Evolutionary conservation across 257 asterid genomes (phyloP).

Genomic region (Capsicum rhomboideum): DNA sequence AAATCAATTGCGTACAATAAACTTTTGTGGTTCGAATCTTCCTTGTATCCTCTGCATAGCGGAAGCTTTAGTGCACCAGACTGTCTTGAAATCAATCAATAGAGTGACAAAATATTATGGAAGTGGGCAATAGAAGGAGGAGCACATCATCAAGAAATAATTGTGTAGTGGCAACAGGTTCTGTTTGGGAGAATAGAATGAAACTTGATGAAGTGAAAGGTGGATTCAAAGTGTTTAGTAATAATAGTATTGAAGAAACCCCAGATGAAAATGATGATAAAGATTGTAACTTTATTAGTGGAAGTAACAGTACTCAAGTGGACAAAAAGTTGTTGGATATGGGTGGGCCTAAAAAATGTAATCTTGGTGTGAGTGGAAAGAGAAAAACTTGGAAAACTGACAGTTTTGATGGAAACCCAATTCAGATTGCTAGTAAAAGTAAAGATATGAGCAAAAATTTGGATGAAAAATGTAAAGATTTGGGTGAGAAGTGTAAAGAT

Average conservation of each 20-base stretch:
- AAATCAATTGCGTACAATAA: too few relatives aligned
- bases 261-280: constrained; percentile 14
- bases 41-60: too few relatives aligned
- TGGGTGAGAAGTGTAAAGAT: constrained; percentile 10
- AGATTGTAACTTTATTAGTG: neutral
- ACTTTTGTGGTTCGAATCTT: too few relatives aligned
- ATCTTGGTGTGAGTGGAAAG: constrained; percentile 51
- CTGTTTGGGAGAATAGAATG: constrained; percentile 94
- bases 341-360: constrained; percentile 25
- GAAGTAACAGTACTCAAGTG: constrained; percentile 11
- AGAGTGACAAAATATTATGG: constrained; percentile 20
- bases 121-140: constrained; percentile 39
- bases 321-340: constrained; percentile 17
- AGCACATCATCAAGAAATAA: constrained; percentile 28
- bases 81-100: too few relatives aligned
- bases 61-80: too few relatives aligned
- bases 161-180: constrained; percentile 46
- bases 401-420: constrained; percentile 35
- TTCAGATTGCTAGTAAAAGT: constrained; percentile 48
- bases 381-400: constrained; percentile 81
- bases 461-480: constrained; percentile 11
- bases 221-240: constrained; percentile 55
- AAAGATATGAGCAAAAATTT: constrained; percentile 23
- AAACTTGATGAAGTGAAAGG: constrained; percentile 67
- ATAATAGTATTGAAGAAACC: neutral